Evolutionary conservation across 495 filamentous ascomycete genomes (phyloP).

Genomic region (Cercophora samala): DNA sequence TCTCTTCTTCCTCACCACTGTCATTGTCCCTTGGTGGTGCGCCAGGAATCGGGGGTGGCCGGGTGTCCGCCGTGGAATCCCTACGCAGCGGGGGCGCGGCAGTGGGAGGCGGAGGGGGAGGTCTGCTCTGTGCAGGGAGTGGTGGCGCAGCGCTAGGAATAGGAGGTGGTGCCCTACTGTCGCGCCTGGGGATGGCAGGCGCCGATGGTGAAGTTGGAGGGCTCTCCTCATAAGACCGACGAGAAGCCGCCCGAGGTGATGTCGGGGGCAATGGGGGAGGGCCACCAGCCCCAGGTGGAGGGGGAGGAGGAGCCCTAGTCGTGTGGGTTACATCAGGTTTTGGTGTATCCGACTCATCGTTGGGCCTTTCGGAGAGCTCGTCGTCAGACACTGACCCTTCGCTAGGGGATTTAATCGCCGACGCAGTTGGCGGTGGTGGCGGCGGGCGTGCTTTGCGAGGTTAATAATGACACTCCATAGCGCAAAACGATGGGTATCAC

Average conservation of each 20-base stretch:
- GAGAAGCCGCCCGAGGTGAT: conserved; percentile 53
- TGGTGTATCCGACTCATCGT: conserved; percentile 37
- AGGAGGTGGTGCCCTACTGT: conserved; percentile 49
- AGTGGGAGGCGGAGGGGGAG: conserved; percentile 79
- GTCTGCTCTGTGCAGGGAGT: conserved; percentile 55
- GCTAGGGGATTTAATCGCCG: conserved; percentile 59
- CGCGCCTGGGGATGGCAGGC: conserved; percentile 44
- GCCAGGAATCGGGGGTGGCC: conserved; percentile 22
- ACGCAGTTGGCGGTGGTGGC: conserved; percentile 48
- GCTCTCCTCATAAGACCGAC: conserved; percentile 50
- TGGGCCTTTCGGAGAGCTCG: conserved; percentile 71
- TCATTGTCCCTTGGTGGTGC: conserved; percentile 37
- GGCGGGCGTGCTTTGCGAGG: conserved; percentile 55
- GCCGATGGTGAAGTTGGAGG: conserved; percentile 46
- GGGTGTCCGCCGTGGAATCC: conserved; percentile 57
- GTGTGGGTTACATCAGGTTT: conserved; percentile 37
- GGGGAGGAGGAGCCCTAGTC: conserved; percentile 42
- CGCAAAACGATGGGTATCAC: conserved; percentile 13
- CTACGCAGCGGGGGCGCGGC: conserved; percentile 50
- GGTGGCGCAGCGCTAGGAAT: conserved; percentile 50
- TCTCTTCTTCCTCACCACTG: conserved; percentile 67
- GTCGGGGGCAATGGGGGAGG: conserved; percentile 38
- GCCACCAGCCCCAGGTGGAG: conserved; percentile 25
- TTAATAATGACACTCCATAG: conserved; percentile 30
- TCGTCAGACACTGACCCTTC: conserved; percentile 90